A percentile compares a stretch with the other conserved stretches of the same genome.
Evolutionary conservation across 2,329 filamentous ascomycete genomes (phyloP).

Genomic region (Westerdykella ornata): DNA sequence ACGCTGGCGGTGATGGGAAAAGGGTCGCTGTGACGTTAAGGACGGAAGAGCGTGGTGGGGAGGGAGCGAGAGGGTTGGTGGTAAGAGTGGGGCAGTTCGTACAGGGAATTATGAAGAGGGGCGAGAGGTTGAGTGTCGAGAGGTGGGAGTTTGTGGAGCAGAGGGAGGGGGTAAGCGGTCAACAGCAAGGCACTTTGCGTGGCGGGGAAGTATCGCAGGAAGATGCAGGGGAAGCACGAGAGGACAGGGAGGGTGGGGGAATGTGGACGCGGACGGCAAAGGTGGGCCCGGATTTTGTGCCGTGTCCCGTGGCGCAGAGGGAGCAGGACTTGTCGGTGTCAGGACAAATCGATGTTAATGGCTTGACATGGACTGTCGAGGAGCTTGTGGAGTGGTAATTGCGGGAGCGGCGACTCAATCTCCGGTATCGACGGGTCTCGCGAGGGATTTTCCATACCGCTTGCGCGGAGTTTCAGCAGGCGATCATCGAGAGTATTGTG

Average conservation of each 20-base stretch:
- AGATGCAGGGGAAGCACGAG: slow-evolving; percentile 7
- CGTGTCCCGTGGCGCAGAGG: slow-evolving; percentile 29
- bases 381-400: not conserved
- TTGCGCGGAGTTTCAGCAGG: no score
- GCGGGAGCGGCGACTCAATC: not conserved
- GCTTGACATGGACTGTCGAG: not conserved
- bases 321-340: not conserved
- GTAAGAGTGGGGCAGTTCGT: slow-evolving; percentile 50
- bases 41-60: not conserved
- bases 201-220: slow-evolving; percentile 1
- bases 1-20: slow-evolving; percentile 11
- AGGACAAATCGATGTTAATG: not conserved
- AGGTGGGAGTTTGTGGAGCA: slow-evolving; percentile 46
- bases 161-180: slow-evolving; percentile 1
- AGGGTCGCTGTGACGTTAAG: not conserved
- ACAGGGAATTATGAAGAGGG: slow-evolving; percentile 51
- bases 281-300: slow-evolving; percentile 37
- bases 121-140: slow-evolving; percentile 45
- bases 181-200: slow-evolving; percentile 3
- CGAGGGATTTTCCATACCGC: no score
- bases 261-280: slow-evolving; percentile 36
- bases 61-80: slow-evolving; percentile 44
- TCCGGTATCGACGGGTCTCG: no score
- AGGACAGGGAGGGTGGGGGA: slow-evolving; percentile 1
- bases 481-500: no score